Conservation (phyloP, 1,284 basidiomycete species). For the Cryptococcus wingfieldii region DNA sequence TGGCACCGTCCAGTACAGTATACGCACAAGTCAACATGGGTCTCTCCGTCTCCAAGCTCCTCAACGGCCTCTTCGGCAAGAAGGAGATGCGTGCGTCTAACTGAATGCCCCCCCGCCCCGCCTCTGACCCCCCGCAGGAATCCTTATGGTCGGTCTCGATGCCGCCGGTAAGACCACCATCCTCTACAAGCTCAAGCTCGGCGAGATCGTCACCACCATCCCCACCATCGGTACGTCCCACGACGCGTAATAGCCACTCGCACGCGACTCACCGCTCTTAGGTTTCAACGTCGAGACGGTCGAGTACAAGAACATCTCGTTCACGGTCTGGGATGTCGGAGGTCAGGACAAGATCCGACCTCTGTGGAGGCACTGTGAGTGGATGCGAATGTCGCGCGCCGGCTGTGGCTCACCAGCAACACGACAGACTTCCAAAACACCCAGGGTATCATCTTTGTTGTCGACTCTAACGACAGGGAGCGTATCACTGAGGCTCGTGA, state of each 20-base stretch:
- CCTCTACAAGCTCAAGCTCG: constrained; percentile 95
- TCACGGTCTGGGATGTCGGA: constrained; percentile 88
- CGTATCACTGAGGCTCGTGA: constrained; percentile 99
- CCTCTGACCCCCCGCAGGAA: constrained; percentile 45
- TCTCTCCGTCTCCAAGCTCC: constrained; percentile 74
- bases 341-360: constrained; percentile 82
- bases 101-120: neutral
- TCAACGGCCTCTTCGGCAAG: constrained; percentile 91
- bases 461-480: constrained; percentile 99
- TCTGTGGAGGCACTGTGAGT: constrained; percentile 98
- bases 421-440: constrained; percentile 99
- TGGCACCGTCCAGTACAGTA: no score
- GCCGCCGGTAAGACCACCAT: constrained; percentile 98
- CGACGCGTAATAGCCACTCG: neutral
- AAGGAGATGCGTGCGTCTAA: constrained; percentile 96
- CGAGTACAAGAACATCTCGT: constrained; percentile 87
- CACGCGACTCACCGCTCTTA: constrained; percentile 43
- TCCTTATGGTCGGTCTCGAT: constrained; percentile 82
- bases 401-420: neutral
- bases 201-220: constrained; percentile 98
- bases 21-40: no score
- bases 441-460: constrained; percentile 99
- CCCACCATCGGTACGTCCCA: constrained; percentile 87
- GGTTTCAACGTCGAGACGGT: constrained; percentile 98
- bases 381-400: neutral